Conservation (phyloP, 2,329 filamentous ascomycete genomes). For the Alternaria consortialis region DNA sequence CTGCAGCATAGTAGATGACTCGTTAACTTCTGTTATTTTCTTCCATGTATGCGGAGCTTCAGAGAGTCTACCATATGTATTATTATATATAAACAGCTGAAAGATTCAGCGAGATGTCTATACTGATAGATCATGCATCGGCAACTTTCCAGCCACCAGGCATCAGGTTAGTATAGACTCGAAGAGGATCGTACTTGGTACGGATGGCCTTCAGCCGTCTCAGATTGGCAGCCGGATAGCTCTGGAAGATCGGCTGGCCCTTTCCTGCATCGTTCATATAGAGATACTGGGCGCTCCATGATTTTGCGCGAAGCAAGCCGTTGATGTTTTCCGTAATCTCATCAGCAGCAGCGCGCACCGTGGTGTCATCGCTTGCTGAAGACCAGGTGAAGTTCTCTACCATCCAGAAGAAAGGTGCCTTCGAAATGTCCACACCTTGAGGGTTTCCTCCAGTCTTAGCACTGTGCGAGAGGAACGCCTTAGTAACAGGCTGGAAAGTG, state of each 20-base stretch:
- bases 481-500: slow-evolving; percentile 33
- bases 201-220: slow-evolving; percentile 39
- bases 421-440: slow-evolving; percentile 23
- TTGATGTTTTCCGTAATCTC: slow-evolving; percentile 21
- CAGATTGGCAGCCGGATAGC: slow-evolving; percentile 44
- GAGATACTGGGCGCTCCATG: slow-evolving; percentile 14
- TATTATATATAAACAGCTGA: too few species aligned
- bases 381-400: slow-evolving; percentile 26
- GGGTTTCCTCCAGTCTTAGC: slow-evolving; percentile 29
- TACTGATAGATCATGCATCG: not conserved
- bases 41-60: too few species aligned
- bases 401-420: slow-evolving; percentile 30
- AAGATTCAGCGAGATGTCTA: not conserved
- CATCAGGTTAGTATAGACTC: slow-evolving; percentile 36
- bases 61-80: too few species aligned
- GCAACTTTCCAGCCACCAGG: slow-evolving; percentile 34
- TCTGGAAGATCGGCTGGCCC: slow-evolving; percentile 35
- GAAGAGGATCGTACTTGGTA: slow-evolving; percentile 41
- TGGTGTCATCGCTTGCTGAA: slow-evolving; percentile 15
- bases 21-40: too few species aligned
- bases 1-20: not conserved
- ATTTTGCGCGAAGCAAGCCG: slow-evolving; percentile 1
- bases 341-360: slow-evolving; percentile 15
- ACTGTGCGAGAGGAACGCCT: slow-evolving; percentile 27
- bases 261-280: slow-evolving; percentile 41